Conservation (phyloP, 73 alveolate genomes). For the Stentor roeselii region DNA sequence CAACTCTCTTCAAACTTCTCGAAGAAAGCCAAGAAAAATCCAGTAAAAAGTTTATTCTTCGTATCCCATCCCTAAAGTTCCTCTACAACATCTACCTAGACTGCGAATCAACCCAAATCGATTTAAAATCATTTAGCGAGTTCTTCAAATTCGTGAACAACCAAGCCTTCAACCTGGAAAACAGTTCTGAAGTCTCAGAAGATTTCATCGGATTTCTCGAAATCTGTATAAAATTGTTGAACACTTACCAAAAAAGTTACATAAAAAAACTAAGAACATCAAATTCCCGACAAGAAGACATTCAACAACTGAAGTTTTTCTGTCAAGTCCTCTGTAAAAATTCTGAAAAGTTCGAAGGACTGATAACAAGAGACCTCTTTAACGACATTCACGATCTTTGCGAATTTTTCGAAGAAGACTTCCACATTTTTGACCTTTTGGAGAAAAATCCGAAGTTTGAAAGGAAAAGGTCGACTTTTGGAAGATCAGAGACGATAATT, state of each 20-base stretch:
- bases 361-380: background rate
- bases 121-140: background rate
- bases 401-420: background rate
- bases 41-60: background rate
- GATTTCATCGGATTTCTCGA: background rate
- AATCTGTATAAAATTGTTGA: background rate
- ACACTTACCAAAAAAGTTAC: too few relatives aligned
- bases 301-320: background rate
- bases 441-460: background rate
- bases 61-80: background rate
- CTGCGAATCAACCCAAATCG: background rate
- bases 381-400: background rate
- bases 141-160: background rate
- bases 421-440: background rate
- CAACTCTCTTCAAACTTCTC: background rate
- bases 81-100: constrained; percentile 1
- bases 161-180: background rate
- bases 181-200: background rate
- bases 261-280: background rate
- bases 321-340: too few relatives aligned
- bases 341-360: background rate
- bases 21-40: background rate
- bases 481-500: too few relatives aligned
- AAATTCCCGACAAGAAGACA: background rate
- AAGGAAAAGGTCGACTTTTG: background rate